Conservation (phyloP, 208 protist genomes). For the Leishmania tropica region DNA sequence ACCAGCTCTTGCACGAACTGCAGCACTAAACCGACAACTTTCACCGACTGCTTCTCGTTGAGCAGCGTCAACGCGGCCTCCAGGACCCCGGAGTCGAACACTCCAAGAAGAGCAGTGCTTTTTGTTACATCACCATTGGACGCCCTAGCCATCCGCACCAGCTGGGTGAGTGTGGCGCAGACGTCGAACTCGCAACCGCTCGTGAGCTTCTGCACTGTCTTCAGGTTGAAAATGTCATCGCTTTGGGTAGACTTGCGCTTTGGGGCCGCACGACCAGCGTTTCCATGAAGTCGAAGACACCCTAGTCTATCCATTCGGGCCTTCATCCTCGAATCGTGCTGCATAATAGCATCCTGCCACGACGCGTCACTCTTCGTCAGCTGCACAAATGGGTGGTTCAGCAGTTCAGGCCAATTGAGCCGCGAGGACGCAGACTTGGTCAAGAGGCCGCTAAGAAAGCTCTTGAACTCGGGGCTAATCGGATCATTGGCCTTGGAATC, state of each 20-base stretch:
- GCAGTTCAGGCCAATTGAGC: conserved; percentile 93
- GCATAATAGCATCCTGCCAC: conserved; percentile 67
- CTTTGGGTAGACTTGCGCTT: conserved; percentile 30
- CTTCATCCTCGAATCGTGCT: conserved; percentile 82
- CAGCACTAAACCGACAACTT: conserved; percentile 42
- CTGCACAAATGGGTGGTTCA: conserved; percentile 89
- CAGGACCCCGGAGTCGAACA: conserved; percentile 34
- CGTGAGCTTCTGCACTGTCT: conserved; percentile 16
- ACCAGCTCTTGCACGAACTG: conserved; percentile 58
- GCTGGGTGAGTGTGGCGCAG: conserved; percentile 19
- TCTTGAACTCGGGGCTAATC: conserved; percentile 89
- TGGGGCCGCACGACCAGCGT: conserved; percentile 18
- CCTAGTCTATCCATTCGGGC: conserved; percentile 75
- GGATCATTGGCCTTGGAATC: conserved; percentile 59
- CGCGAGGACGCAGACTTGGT: conserved; percentile 91
- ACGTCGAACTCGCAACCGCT: conserved; percentile 18
- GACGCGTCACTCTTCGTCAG: conserved; percentile 69
- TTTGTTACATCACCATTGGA: conserved; percentile 18
- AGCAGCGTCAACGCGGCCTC: conserved; percentile 44
- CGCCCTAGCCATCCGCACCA: conserved; percentile 16
- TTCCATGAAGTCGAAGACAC: conserved; percentile 46
- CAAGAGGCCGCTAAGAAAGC: conserved; percentile 94
- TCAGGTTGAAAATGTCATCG: conserved; percentile 44
- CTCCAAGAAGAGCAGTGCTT: conserved; percentile 20
- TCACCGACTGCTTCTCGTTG: conserved; percentile 28